These are phyloP conservation scores for Babesia sp. DNA, from an alignment of 169 alveolate species.

Conservation along the genomic window DNA sequence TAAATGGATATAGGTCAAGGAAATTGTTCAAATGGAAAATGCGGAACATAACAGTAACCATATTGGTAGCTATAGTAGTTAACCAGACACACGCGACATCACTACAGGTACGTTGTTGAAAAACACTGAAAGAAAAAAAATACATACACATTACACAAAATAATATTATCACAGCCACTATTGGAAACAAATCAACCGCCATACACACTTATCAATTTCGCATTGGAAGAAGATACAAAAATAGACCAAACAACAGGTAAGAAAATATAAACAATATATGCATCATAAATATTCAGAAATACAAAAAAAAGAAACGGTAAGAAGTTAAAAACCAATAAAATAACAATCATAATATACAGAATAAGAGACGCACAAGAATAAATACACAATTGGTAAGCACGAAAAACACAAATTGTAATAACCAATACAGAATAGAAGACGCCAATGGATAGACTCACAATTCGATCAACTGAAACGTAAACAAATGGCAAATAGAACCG, in stretches of 20 bases:
- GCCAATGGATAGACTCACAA: conserved; percentile 26
- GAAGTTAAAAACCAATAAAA: neutral
- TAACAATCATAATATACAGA: conserved; percentile 5
- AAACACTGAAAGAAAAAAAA: neutral
- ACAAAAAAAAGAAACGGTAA: conserved; percentile 10
- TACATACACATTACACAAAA: neutral
- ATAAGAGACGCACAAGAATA: conserved; percentile 3
- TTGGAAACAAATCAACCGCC: conserved; percentile 62
- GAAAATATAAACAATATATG: neutral
- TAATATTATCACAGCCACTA: conserved; percentile 45
- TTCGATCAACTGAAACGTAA: conserved; percentile 20
- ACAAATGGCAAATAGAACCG: conserved; percentile 19
- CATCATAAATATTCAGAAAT: neutral
- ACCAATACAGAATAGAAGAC: conserved; percentile 24
- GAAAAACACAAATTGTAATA: too few species aligned
- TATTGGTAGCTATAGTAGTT: neutral
- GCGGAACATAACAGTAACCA: neutral
- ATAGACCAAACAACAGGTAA: conserved; percentile 53
- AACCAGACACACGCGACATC: neutral
- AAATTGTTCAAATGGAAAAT: neutral
- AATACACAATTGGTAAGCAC: conserved; percentile 27
- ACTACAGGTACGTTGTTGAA: neutral
- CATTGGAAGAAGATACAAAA: conserved; percentile 47
- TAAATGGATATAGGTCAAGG: too few species aligned
- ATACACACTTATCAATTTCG: conserved; percentile 61